phyloP scores from a whole-genome alignment of 208 protist species.

The Acanthamoeba sp. region DNA sequence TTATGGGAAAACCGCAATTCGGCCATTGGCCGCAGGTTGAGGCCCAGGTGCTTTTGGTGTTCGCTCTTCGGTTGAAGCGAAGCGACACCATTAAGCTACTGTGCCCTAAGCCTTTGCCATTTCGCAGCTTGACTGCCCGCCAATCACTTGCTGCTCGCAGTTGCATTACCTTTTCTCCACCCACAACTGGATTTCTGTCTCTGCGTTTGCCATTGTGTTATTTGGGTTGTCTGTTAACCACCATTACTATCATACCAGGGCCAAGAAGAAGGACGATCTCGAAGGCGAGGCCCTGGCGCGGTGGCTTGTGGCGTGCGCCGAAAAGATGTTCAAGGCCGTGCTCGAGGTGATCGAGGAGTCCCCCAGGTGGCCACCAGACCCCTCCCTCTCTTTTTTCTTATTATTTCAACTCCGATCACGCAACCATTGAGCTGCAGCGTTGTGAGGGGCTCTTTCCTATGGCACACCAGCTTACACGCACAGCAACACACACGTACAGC shows the following conservation, averaged over 20 bases:
- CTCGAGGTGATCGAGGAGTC: neutral
- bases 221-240: neutral
- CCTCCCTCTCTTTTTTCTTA: neutral
- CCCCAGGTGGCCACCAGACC: neutral
- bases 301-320: neutral
- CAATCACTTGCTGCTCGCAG: too few species aligned
- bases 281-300: neutral
- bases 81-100: too few species aligned
- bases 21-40: too few species aligned
- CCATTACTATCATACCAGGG: neutral
- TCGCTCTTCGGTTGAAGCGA: too few species aligned
- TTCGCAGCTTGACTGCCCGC: too few species aligned
- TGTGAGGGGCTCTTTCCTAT: neutral
- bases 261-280: constrained; percentile 57
- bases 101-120: too few species aligned
- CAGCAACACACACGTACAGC: neutral
- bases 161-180: too few species aligned
- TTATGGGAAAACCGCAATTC: too few species aligned
- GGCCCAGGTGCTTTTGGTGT: too few species aligned
- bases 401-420: neutral
- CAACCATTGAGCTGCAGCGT: neutral
- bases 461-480: neutral
- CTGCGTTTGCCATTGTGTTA: neutral
- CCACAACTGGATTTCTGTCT: too few species aligned
- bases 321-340: neutral